These are phyloP conservation scores for Castanea crenata DNA, from an alignment of 306 rosid species.

Conservation along the genomic window DNA sequence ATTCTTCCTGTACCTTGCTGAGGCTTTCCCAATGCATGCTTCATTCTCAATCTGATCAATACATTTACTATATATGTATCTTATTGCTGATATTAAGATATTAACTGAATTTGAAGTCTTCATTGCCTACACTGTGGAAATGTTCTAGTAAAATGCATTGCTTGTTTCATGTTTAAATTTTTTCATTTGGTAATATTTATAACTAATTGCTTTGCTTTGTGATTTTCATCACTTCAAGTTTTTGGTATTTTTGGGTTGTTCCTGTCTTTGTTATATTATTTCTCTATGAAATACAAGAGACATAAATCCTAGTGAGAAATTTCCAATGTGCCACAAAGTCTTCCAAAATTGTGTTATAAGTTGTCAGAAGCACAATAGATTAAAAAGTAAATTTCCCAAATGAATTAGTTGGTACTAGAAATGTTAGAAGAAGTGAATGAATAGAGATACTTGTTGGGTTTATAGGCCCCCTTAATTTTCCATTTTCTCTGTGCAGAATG, in stretches of 20 bases:
- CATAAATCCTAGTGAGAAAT: not conserved
- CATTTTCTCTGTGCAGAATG: slow-evolving; percentile 51
- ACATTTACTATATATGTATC: not conserved
- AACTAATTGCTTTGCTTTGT: not conserved
- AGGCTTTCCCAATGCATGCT: not conserved
- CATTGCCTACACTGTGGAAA: not conserved
- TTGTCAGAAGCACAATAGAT: slow-evolving; percentile 12
- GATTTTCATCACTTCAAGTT: not conserved
- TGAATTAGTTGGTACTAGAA: no score
- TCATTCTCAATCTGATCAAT: not conserved
- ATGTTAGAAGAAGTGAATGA: no score
- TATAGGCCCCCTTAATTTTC: slow-evolving; percentile 19
- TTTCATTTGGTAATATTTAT: not conserved
- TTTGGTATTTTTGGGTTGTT: not conserved
- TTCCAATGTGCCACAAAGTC: not conserved
- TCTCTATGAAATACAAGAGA: not conserved
- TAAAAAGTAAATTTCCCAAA: slow-evolving; percentile 4
- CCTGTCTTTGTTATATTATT: not conserved
- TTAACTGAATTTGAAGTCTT: not conserved
- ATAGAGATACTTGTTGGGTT: not conserved
- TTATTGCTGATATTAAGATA: not conserved
- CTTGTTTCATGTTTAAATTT: no score
- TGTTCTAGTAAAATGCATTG: not conserved
- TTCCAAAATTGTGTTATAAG: not conserved
- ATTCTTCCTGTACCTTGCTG: slow-evolving; percentile 13